These are phyloP conservation scores for Cutaneotrichosporon cutaneum DNA, from an alignment of 1,284 basidiomycete genomes.

Conservation along the genomic window DNA sequence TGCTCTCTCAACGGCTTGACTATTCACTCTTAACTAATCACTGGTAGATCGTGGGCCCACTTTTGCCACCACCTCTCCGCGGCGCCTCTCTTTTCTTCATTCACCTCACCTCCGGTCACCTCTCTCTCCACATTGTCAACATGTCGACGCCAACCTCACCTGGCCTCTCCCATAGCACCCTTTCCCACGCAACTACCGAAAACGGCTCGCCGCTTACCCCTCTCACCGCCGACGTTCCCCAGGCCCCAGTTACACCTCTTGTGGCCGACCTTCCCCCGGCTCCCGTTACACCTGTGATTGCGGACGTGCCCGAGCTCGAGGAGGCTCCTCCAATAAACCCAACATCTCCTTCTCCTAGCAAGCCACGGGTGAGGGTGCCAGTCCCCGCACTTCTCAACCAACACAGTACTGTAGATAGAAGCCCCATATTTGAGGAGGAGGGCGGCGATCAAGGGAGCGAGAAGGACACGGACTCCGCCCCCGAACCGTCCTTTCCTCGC, in stretches of 20 bases:
- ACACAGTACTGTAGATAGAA: background rate
- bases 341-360: background rate
- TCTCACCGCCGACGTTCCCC: background rate
- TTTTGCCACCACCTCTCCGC: too few relatives aligned
- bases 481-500: background rate
- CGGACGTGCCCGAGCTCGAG: background rate
- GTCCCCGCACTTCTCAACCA: background rate
- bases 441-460: background rate
- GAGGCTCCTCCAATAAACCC: background rate
- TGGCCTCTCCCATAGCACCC: background rate
- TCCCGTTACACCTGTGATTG: background rate
- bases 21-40: too few relatives aligned
- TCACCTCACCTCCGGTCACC: too few relatives aligned
- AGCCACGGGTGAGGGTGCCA: background rate
- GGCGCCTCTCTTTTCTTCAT: too few relatives aligned
- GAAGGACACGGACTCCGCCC: background rate
- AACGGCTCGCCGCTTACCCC: background rate
- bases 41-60: too few relatives aligned
- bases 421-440: too few relatives aligned
- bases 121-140: too few relatives aligned
- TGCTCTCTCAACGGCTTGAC: too few relatives aligned
- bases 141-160: too few relatives aligned
- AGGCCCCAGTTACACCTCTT: background rate
- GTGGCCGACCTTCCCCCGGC: too few relatives aligned
- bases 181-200: background rate